Evolutionary conservation across 805 yeast species (phyloP).

Genomic region (Nakazawaea anatomiae): DNA sequence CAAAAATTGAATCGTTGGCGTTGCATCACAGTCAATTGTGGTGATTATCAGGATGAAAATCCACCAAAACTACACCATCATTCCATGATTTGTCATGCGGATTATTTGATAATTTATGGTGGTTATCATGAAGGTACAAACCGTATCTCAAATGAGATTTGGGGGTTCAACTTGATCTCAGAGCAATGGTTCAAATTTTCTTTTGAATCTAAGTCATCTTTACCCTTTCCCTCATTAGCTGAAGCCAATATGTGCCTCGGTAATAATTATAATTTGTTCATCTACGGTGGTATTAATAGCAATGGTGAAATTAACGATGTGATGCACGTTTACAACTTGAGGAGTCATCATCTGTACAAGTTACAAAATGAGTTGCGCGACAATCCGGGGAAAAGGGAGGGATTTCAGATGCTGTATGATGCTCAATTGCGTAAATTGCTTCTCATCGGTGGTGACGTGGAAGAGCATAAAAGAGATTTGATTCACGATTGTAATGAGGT

Average conservation of each 20-base stretch:
- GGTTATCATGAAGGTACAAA: background rate
- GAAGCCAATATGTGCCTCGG: background rate
- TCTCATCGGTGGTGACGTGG: background rate
- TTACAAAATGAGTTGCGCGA: background rate
- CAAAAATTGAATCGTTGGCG: conserved; percentile 1
- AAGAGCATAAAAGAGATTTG: background rate
- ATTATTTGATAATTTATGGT: conserved; percentile 2
- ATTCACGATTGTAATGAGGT: conserved; percentile 7
- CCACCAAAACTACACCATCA: conserved; percentile 1
- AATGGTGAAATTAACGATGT: background rate
- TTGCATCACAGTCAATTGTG: background rate
- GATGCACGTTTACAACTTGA: conserved; percentile 1
- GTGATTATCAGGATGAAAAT: background rate
- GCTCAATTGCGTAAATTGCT: conserved; percentile 1
- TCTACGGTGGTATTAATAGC: background rate
- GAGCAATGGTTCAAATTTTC: conserved; percentile 3
- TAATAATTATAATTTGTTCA: background rate
- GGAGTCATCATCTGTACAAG: background rate
- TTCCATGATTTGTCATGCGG: background rate
- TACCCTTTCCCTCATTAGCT: background rate
- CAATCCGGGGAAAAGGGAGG: background rate
- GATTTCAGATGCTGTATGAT: conserved; percentile 3
- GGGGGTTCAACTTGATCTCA: conserved; percentile 1
- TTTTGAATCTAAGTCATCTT: background rate
- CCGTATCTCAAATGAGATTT: background rate